These are phyloP conservation scores for Xylaria sp. DNA, from an alignment of 2,329 filamentous ascomycete genomes.

Conservation along the genomic window DNA sequence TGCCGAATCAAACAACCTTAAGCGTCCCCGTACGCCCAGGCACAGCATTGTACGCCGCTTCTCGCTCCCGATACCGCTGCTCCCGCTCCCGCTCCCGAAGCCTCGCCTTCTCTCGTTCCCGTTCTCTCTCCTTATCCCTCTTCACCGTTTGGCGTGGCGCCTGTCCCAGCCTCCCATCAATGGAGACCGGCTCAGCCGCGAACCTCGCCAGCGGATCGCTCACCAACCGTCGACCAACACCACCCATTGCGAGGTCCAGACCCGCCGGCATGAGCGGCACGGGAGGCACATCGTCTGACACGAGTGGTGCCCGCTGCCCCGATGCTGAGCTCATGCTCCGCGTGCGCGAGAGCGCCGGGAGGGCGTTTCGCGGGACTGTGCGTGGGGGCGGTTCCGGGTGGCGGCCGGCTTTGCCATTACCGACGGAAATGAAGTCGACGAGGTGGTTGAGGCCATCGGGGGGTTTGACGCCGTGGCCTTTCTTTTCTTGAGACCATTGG, in stretches of 20 bases:
- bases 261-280: constrained; percentile 25
- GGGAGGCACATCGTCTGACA: constrained; percentile 21
- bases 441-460: constrained; percentile 31
- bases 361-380: constrained; percentile 22
- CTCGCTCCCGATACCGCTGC: constrained; percentile 22
- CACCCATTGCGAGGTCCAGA: neutral
- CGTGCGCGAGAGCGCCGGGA: constrained; percentile 19
- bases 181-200: neutral
- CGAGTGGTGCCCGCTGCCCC: constrained; percentile 14
- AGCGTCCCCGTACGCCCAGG: constrained; percentile 30
- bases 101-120: constrained; percentile 19
- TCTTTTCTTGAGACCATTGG: constrained; percentile 29
- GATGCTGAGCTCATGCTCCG: constrained; percentile 29
- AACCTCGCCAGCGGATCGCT: neutral
- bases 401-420: constrained; percentile 9
- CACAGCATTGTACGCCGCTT: constrained; percentile 27
- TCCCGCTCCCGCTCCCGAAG: constrained; percentile 15
- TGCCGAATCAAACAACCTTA: constrained; percentile 28
- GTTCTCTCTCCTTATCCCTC: constrained; percentile 18
- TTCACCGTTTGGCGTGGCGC: neutral
- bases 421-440: constrained; percentile 28
- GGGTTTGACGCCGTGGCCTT: constrained; percentile 31
- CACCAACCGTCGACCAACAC: constrained; percentile 4
- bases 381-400: constrained; percentile 24
- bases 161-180: neutral